Conservation (phyloP, 2,329 filamentous ascomycete genomes). For the Sporothrix brasiliensis region DNA sequence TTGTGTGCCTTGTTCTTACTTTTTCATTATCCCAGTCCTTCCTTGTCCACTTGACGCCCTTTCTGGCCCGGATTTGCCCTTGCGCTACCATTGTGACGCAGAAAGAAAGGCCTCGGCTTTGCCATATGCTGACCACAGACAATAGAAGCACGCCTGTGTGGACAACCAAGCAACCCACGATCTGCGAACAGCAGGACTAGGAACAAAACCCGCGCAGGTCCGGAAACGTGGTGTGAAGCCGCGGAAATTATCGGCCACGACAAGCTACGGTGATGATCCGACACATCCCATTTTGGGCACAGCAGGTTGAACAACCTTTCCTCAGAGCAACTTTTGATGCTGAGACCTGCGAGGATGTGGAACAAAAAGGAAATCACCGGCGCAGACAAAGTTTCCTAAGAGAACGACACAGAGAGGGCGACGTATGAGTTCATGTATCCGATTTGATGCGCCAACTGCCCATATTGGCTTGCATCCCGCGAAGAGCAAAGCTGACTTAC, state of each 20-base stretch:
- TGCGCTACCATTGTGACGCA: background rate
- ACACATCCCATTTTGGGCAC: background rate
- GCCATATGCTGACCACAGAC: slow-evolving; percentile 5
- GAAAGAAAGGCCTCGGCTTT: background rate
- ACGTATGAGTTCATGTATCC: background rate
- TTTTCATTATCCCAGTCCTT: background rate
- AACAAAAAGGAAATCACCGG: slow-evolving; percentile 4
- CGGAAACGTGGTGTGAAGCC: slow-evolving; percentile 10
- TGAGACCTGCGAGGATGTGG: background rate
- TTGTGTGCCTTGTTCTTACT: slow-evolving; percentile 1
- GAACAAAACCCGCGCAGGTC: slow-evolving; percentile 5
- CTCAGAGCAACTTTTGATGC: background rate
- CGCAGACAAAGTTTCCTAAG: background rate
- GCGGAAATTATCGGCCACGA: background rate
- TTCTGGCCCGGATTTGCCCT: background rate
- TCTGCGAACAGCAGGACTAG: slow-evolving; percentile 1
- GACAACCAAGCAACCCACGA: background rate
- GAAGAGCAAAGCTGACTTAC: background rate
- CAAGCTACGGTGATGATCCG: background rate
- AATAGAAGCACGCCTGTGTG: background rate
- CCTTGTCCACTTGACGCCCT: background rate
- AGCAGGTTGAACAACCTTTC: background rate
- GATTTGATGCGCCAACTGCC: background rate
- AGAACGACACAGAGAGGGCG: background rate
- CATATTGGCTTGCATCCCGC: background rate